phyloP scores from a whole-genome alignment of 371 early-diverging fungal species.

The Rhizomucor miehei region DNA sequence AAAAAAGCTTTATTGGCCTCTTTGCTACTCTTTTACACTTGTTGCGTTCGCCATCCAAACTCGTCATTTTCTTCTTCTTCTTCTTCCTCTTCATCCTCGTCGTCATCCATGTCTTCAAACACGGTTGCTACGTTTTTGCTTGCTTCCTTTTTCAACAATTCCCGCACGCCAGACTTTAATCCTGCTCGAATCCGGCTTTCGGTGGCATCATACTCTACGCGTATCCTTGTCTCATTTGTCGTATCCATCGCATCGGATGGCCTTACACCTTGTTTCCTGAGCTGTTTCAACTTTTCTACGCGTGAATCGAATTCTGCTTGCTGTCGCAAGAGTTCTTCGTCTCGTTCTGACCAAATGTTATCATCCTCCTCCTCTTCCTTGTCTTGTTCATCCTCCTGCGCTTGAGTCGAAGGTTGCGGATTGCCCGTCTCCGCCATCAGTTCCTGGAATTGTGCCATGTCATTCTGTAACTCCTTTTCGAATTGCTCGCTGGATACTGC shows the following conservation, averaged over 20 bases:
- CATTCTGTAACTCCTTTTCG: constrained; percentile 31
- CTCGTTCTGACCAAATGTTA: constrained; percentile 31
- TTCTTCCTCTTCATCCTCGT: constrained; percentile 11
- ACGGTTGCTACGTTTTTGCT: neutral
- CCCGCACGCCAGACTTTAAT: neutral
- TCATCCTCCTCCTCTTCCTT: constrained; percentile 19
- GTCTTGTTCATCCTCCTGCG: constrained; percentile 32
- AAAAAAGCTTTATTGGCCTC: too few species aligned
- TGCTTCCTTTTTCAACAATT: constrained; percentile 3
- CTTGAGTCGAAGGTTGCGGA: neutral
- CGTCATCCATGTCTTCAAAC: constrained; percentile 11
- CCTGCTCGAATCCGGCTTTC: neutral
- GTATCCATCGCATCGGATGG: neutral
- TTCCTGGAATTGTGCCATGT: constrained; percentile 31
- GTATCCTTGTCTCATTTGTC: neutral
- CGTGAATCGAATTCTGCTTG: constrained; percentile 38
- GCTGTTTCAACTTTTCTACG: constrained; percentile 31
- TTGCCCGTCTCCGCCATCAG: constrained; percentile 32
- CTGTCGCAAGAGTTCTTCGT: constrained; percentile 31
- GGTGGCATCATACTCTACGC: neutral
- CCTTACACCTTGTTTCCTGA: constrained; percentile 14
- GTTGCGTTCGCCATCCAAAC: constrained; percentile 13
- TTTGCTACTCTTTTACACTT: neutral
- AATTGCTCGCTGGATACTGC: constrained; percentile 23
- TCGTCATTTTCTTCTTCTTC: constrained; percentile 6